Evolutionary conservation across 192 early-diverging fungal species (phyloP).

Genomic region (Backusella tarrabulga): DNA sequence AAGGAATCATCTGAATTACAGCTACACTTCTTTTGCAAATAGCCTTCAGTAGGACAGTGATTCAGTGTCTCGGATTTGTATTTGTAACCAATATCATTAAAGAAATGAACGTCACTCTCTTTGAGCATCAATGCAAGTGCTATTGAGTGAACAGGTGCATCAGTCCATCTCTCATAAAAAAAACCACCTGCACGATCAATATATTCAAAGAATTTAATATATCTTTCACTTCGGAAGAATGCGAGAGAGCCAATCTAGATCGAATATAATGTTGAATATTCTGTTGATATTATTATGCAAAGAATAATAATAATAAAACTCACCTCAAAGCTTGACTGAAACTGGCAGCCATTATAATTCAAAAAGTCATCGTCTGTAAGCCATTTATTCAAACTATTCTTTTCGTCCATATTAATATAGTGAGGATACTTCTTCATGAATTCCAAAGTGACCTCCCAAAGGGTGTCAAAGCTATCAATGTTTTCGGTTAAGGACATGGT

Average conservation of each 20-base stretch:
- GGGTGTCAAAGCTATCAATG: conserved; percentile 52
- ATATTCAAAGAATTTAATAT: conserved; percentile 56
- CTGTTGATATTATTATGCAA: not conserved
- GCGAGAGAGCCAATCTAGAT: conserved; percentile 55
- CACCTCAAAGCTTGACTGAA: conserved; percentile 73
- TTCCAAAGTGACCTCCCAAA: conserved; percentile 54
- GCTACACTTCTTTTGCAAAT: conserved; percentile 12
- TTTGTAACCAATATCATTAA: conserved; percentile 27
- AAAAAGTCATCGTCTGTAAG: conserved; percentile 46
- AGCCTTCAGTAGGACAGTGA: conserved; percentile 16
- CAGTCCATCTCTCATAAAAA: conserved; percentile 11
- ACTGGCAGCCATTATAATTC: conserved; percentile 69
- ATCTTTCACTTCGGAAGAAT: conserved; percentile 51
- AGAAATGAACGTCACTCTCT: conserved; percentile 17
- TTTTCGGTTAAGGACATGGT: conserved; percentile 62
- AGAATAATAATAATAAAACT: not conserved
- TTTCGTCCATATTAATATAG: conserved; percentile 29
- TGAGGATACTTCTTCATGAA: conserved; percentile 49
- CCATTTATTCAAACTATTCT: conserved; percentile 34
- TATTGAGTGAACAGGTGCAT: conserved; percentile 27
- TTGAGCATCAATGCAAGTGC: conserved; percentile 18
- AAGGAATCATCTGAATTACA: conserved; percentile 17
- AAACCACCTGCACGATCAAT: conserved; percentile 48
- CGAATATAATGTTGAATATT: not conserved
- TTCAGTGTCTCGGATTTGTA: conserved; percentile 6